Percentiles rank a stretch among this genome's conserved stretches.
These are phyloP conservation scores for Blastobotrys capitulatus DNA, from an alignment of 1,139 yeast species.

Conservation along the genomic window DNA sequence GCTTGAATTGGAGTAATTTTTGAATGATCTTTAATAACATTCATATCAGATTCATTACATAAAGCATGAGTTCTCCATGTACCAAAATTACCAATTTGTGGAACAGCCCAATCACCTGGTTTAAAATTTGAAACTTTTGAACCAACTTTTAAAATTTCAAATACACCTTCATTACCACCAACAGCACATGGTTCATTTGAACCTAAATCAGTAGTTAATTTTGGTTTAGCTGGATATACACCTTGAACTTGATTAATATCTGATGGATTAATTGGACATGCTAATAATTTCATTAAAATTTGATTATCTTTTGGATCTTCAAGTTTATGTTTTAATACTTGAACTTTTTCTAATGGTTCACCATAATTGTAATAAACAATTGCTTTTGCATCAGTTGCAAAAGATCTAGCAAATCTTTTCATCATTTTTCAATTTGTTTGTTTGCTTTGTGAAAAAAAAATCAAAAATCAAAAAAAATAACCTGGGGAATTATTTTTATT, in stretches of 20 bases:
- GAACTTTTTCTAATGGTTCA: constrained; percentile 27
- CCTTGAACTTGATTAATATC: constrained; percentile 90
- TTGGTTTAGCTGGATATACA: constrained; percentile 84
- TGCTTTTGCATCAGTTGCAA: constrained; percentile 18
- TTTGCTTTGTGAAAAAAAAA: background rate
- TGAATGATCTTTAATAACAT: constrained; percentile 41
- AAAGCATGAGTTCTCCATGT: constrained; percentile 89
- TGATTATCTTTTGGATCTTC: constrained; percentile 36
- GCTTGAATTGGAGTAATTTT: constrained; percentile 48
- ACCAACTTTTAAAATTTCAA: constrained; percentile 77
- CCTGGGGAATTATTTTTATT: too few species aligned
- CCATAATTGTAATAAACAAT: constrained; percentile 29
- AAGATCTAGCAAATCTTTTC: constrained; percentile 4
- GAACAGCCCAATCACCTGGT: constrained; percentile 88
- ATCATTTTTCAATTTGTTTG: background rate
- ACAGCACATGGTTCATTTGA: constrained; percentile 63
- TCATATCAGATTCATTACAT: constrained; percentile 35
- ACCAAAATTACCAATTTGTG: constrained; percentile 77
- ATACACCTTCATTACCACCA: constrained; percentile 92
- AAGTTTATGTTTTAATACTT: constrained; percentile 14
- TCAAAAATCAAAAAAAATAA: too few species aligned
- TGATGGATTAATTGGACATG: constrained; percentile 90
- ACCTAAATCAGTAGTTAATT: constrained; percentile 48
- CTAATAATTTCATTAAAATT: constrained; percentile 59
- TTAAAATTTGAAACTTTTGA: constrained; percentile 38